Conservation (phyloP, 2,329 filamentous ascomycete genomes). For the Rhinocladiella similis region DNA sequence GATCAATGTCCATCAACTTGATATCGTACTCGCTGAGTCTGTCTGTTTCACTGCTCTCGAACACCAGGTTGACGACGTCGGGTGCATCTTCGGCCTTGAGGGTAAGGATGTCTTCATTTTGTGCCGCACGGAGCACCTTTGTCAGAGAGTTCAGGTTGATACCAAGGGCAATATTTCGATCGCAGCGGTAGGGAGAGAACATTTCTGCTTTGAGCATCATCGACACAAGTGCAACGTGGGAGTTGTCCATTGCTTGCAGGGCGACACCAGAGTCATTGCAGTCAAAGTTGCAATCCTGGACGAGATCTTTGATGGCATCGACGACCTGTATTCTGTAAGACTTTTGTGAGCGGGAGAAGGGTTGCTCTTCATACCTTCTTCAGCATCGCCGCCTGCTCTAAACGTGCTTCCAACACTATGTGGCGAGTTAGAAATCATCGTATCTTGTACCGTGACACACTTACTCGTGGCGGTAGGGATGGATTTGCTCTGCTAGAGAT, state of each 20-base stretch:
- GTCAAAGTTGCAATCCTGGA: slow-evolving; percentile 99
- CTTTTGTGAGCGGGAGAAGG: too few species aligned
- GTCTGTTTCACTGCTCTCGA: slow-evolving; percentile 86
- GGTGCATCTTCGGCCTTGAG: slow-evolving; percentile 97
- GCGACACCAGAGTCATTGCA: slow-evolving; percentile 99
- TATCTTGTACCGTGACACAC: background rate
- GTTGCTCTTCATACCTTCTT: slow-evolving; percentile 71
- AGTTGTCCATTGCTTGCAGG: slow-evolving; percentile 99
- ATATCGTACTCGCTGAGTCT: slow-evolving; percentile 98
- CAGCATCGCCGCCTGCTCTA: slow-evolving; percentile 88
- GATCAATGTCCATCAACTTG: slow-evolving; percentile 99
- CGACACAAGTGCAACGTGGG: slow-evolving; percentile 95
- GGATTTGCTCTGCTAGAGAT: too few species aligned
- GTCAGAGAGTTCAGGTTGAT: slow-evolving; percentile 96
- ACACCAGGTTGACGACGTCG: slow-evolving; percentile 91
- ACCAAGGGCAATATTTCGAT: slow-evolving; percentile 96
- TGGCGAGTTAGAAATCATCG: background rate
- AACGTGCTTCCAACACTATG: slow-evolving; percentile 90
- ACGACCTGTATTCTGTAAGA: slow-evolving; percentile 62
- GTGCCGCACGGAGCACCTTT: slow-evolving; percentile 92
- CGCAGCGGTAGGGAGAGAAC: slow-evolving; percentile 94
- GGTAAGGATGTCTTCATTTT: slow-evolving; percentile 91
- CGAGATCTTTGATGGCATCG: slow-evolving; percentile 98
- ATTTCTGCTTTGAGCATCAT: slow-evolving; percentile 97
- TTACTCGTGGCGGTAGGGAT: background rate